Base-by-base conservation (phyloP, 1,284 basidiomycete genomes). In the Tetrapyrgos nigripes region DNA sequence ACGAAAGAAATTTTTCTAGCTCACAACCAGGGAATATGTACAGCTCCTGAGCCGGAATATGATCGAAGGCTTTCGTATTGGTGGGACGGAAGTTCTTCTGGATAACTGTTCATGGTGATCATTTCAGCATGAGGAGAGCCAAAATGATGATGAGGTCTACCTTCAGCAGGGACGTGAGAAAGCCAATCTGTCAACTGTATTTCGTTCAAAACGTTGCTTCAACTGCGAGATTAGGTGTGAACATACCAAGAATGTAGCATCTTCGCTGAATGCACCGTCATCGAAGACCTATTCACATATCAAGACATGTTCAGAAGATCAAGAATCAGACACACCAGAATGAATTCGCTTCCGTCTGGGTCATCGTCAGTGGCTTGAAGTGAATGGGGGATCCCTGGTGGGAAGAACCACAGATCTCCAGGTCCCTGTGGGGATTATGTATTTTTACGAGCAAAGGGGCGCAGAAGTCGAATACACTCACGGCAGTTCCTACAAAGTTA, bases 71-170 rank as follows among this genome's bases (percentile, higher is more conserved):
- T 2, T 79, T 74, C 33, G 80, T 71, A 61, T 78, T 76, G 11
- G 57, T 48, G 52, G 79, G 76, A 64, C 83, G 79, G 77, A 91
- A 90, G 70, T 90, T 91, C 76, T 89, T 89, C 51, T 84, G 84
- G 29, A 93, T 78, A 29, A 90, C 88, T 76, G 80, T 2, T 50
- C 4, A 29, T 27, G 11, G 27, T 49, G 14, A 17, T 27, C 14
- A 31, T 78, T 79, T 21, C 83, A 82, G 10, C 27, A 10, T 44
- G 33, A 50, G 46, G 23, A 44, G 9, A 21, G 8, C 21, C 11
- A 24, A 35, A 6, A 27, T 2, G 13, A 1, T n/a, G 1, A 29
- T 17, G 8, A 37, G 6, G 60, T 65, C 50, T 46, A 76, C 78
- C 75, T 72, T 80, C 79, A 11, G 67, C 74, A 21, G 80, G 79